Evolutionary conservation across 2,329 filamentous ascomycete genomes (phyloP).

Genomic region (Kalmusia sp.): DNA sequence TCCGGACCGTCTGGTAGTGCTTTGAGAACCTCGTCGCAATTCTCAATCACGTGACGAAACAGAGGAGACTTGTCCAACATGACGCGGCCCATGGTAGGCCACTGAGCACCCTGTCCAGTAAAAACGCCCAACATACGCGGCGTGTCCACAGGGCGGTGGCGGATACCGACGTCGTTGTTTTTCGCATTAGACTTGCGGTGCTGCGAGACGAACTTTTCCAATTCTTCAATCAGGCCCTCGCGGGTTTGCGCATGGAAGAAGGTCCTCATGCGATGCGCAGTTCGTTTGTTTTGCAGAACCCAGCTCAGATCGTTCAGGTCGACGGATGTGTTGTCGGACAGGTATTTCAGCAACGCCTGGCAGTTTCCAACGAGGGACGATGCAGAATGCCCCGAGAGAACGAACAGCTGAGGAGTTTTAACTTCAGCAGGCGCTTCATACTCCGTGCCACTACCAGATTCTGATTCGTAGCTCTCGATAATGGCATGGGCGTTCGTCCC

Average conservation of each 20-base stretch:
- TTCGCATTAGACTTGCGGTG: no score
- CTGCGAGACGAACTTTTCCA: neutral
- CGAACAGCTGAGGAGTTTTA: no score
- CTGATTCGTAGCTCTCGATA: constrained; percentile 10
- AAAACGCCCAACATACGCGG: constrained; percentile 17
- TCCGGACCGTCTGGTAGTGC: constrained; percentile 1
- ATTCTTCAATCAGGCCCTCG: neutral
- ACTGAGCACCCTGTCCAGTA: constrained; percentile 30
- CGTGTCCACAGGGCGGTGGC: no score
- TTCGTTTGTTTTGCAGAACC: neutral
- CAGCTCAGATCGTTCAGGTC: neutral
- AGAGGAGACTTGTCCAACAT: neutral
- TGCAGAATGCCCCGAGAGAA: neutral
- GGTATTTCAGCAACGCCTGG: neutral
- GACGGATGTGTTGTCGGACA: neutral
- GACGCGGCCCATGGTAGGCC: constrained; percentile 15
- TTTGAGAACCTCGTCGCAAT: neutral
- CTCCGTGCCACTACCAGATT: no score
- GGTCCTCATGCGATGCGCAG: no score
- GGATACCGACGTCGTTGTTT: no score
- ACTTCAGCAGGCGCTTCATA: neutral
- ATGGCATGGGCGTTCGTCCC: constrained; percentile 16
- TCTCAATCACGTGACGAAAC: neutral
- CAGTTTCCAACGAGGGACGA: neutral
- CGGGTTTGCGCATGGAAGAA: neutral